phyloP scores from a whole-genome alignment of 257 asterid species.

The Solanum raphanifolium region DNA sequence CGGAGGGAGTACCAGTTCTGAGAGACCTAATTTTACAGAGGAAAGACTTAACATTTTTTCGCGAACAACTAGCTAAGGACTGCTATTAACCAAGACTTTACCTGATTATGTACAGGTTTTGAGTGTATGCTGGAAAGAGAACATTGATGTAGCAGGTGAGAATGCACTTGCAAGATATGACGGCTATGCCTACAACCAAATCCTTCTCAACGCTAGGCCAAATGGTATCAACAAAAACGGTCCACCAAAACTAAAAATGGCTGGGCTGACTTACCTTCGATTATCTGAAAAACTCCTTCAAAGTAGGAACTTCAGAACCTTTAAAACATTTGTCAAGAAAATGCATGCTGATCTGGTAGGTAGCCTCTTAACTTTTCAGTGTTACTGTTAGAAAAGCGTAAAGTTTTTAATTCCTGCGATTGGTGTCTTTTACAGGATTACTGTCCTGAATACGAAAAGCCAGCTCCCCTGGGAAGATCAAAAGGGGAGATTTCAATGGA shows the following conservation, averaged over 20 bases:
- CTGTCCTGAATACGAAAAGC: constrained; percentile 22
- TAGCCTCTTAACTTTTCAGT: neutral
- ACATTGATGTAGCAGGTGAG: constrained; percentile 66
- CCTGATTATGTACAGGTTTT: constrained; percentile 32
- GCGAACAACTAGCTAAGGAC: neutral
- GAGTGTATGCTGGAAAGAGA: constrained; percentile 64
- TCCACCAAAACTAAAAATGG: constrained; percentile 34
- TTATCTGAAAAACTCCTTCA: constrained; percentile 32
- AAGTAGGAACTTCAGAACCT: constrained; percentile 31
- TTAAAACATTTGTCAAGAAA: constrained; percentile 48
- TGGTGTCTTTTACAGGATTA: constrained; percentile 24
- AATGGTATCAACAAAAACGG: constrained; percentile 43
- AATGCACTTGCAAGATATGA: constrained; percentile 74
- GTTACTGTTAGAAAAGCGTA: neutral
- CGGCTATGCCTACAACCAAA: constrained; percentile 47
- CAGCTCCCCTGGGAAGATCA: constrained; percentile 39
- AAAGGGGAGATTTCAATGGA: constrained; percentile 41
- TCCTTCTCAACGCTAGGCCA: constrained; percentile 65
- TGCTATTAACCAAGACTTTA: neutral
- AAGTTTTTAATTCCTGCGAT: neutral
- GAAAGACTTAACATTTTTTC: neutral
- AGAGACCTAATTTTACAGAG: neutral
- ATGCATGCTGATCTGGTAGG: constrained; percentile 74
- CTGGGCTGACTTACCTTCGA: constrained; percentile 61
- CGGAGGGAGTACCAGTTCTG: neutral